Conservation (phyloP, 495 filamentous ascomycete species). For the Hypoxylon cercidicola region DNA sequence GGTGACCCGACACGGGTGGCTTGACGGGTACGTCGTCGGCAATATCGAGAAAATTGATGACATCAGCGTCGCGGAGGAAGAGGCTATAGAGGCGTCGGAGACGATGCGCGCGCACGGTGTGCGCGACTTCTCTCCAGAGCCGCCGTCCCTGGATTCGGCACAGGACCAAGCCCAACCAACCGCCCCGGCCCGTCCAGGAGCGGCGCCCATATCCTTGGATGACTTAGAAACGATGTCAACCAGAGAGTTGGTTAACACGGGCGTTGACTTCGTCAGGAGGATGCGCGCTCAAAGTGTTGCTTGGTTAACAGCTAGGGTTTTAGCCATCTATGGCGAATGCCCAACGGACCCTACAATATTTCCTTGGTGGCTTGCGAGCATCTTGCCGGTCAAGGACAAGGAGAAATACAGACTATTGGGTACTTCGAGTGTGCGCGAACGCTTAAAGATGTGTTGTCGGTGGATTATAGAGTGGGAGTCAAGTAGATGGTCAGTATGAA, state of each 20-base stretch:
- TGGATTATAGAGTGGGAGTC: constrained; percentile 81
- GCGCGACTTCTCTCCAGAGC: constrained; percentile 22
- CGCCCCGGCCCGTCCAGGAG: constrained; percentile 10
- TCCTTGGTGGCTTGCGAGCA: constrained; percentile 90
- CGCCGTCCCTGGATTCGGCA: constrained; percentile 13
- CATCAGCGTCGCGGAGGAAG: constrained; percentile 82
- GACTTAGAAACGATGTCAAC: constrained; percentile 74
- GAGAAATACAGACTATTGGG: constrained; percentile 81
- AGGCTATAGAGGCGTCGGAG: constrained; percentile 74
- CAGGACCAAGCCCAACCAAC: constrained; percentile 3
- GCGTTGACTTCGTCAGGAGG: constrained; percentile 71
- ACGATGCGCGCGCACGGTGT: constrained; percentile 46
- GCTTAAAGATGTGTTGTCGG: constrained; percentile 78
- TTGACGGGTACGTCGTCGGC: constrained; percentile 83
- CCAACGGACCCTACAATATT: constrained; percentile 80
- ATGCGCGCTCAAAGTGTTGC: constrained; percentile 72
- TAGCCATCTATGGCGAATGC: constrained; percentile 78
- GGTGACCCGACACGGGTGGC: constrained; percentile 67
- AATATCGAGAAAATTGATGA: constrained; percentile 80
- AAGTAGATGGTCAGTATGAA: constrained; percentile 72
- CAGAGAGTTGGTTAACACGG: constrained; percentile 69
- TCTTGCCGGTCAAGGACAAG: constrained; percentile 77
- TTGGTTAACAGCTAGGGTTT: constrained; percentile 77
- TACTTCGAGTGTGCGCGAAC: constrained; percentile 78
- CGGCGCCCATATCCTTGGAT: constrained; percentile 33